Evolutionary conservation across 352 stramenopile genomes (phyloP).

Genomic region (Phytopythium helicoides): DNA sequence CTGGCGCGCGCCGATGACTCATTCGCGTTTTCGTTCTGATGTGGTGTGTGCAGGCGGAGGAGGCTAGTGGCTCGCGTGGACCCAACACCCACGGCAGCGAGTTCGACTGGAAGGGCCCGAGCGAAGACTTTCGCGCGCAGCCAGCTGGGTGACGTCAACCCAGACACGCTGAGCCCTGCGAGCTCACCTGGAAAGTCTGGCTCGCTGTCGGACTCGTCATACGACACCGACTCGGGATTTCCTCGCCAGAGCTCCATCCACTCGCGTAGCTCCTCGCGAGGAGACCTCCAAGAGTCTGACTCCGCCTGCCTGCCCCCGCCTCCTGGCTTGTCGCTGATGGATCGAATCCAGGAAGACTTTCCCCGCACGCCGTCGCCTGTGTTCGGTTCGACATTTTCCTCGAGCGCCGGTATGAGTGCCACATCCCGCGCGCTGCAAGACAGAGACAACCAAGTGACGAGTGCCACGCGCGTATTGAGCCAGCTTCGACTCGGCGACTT

Average conservation of each 20-base stretch:
- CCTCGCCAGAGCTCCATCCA: slow-evolving; percentile 17
- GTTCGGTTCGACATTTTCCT: slow-evolving; percentile 27
- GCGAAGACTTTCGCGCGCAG: slow-evolving; percentile 23
- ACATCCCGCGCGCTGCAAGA: slow-evolving; percentile 1
- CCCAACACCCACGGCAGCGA: neutral
- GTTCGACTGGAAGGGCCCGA: slow-evolving; percentile 32
- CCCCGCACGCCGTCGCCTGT: slow-evolving; percentile 63
- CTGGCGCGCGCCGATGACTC: neutral
- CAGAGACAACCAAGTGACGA: neutral
- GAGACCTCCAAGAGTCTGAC: slow-evolving; percentile 17
- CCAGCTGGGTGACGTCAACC: slow-evolving; percentile 5
- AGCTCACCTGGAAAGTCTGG: slow-evolving; percentile 32
- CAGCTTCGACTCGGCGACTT: slow-evolving; percentile 26
- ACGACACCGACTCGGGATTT: slow-evolving; percentile 14
- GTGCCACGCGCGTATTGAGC: slow-evolving; percentile 9
- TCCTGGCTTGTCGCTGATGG: slow-evolving; percentile 56
- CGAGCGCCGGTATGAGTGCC: neutral
- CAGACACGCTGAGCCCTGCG: slow-evolving; percentile 14
- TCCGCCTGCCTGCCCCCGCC: slow-evolving; percentile 14
- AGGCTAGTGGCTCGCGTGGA: neutral
- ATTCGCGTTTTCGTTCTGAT: neutral
- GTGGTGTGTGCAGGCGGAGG: neutral
- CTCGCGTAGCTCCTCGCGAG: slow-evolving; percentile 13
- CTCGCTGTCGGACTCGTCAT: slow-evolving; percentile 17
- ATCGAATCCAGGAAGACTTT: slow-evolving; percentile 82